Conservation (phyloP, 169 alveolate species). For the Cyclospora cayetanensis region DNA sequence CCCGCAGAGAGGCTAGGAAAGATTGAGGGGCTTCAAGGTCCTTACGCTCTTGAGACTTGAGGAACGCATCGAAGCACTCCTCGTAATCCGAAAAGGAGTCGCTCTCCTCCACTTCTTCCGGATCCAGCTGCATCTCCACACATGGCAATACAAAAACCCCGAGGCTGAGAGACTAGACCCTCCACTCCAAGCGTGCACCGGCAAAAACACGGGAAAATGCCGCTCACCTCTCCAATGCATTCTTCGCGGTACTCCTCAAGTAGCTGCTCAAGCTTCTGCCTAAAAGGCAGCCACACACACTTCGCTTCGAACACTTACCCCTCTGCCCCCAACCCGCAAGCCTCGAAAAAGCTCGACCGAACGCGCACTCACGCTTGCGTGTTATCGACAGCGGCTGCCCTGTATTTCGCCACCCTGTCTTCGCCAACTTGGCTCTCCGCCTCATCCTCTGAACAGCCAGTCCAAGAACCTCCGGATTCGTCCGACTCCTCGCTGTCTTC, state of each 20-base stretch:
- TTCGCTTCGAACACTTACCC: too few species aligned
- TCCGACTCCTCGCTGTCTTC: background rate
- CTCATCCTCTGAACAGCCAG: background rate
- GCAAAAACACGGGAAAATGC: too few species aligned
- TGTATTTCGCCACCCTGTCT: background rate
- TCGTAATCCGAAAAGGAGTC: conserved; percentile 8
- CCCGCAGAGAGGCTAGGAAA: too few species aligned
- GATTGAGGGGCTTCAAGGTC: background rate
- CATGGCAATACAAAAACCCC: too few species aligned
- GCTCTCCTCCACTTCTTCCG: background rate
- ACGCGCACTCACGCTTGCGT: background rate
- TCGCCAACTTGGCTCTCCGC: background rate
- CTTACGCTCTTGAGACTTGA: background rate
- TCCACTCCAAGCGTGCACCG: too few species aligned
- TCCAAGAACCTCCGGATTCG: background rate
- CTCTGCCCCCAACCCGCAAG: too few species aligned
- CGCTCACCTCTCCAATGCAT: background rate
- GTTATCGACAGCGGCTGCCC: background rate
- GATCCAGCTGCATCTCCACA: background rate
- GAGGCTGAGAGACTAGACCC: too few species aligned
- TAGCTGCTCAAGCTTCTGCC: background rate
- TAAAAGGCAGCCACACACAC: too few species aligned
- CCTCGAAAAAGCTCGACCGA: background rate
- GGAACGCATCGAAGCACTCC: conserved; percentile 7
- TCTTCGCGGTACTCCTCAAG: background rate